Evolutionary conservation across 78 protist genomes (phyloP).

Genomic region (Dictyostelium firmibasis): DNA sequence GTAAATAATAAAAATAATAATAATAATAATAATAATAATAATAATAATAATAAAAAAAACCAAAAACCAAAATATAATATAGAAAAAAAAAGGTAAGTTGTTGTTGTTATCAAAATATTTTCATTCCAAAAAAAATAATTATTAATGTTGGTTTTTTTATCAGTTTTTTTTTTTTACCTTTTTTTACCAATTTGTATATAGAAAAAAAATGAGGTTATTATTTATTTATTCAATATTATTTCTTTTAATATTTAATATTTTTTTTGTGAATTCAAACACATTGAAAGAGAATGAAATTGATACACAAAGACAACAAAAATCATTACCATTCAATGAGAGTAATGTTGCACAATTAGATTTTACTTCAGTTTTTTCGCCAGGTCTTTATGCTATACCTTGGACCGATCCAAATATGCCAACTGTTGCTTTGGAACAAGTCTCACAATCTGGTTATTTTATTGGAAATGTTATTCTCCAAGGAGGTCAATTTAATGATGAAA

Average conservation of each 20-base stretch:
- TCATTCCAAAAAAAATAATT: neutral
- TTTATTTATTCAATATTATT: neutral
- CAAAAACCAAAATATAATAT: too few relatives aligned
- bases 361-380: slow-evolving; percentile 5
- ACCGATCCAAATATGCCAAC: neutral
- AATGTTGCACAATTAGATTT: neutral
- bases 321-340: neutral
- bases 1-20: too few relatives aligned
- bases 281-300: neutral
- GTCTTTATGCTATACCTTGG: neutral
- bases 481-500: slow-evolving; percentile 12
- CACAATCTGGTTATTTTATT: neutral
- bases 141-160: too few relatives aligned
- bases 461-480: neutral
- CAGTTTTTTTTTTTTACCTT: neutral
- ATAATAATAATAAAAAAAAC: too few relatives aligned
- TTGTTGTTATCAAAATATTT: too few relatives aligned
- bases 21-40: too few relatives aligned
- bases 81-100: too few relatives aligned
- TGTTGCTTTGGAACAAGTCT: neutral
- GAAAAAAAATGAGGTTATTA: neutral
- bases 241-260: neutral
- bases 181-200: too few relatives aligned
- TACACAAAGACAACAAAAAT: neutral
- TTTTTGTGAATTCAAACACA: neutral